Base-by-base conservation (phyloP, 495 filamentous ascomycete species). In the Lasiosphaeria miniovina region DNA sequence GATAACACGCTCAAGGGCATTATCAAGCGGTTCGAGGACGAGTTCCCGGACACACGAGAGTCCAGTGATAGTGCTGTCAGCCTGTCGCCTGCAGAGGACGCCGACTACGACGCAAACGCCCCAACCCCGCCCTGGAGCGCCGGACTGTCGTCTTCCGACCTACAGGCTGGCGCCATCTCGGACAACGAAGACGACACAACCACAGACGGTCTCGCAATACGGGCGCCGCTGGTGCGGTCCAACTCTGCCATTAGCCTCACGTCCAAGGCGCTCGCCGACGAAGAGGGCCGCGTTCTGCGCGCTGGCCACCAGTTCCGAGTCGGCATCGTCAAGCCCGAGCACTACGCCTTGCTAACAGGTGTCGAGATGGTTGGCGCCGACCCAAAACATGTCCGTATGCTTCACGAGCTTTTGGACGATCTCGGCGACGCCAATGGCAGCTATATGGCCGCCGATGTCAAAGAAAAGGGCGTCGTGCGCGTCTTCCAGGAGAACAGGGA, bases 21-120 rank as follows among this genome's bases (percentile, higher is more conserved):
- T 76, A 96, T 98, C 68, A 84, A 89, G 67, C 90, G 94, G 17
- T 98, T 98, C 62, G 94, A 98, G 68, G 87, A 93, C 66, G 93
- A 96, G 73, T 98, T 91, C 66, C 94, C 94, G 10, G 94, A 98
- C 68, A 93, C 88, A 2, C 85, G 90, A 12, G 72, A 11, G 48
- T 63, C 6, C 33, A 54, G 53, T 4, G 62, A 67, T 48, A 66
- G 61, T 31, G 68, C 60, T 17, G 60, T 65, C 38, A 59, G 55
- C 9, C 48, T 66, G 2, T 65, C 68, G 3, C 53, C 68, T 1
- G 48, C 64, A 62, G 68, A 35, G 63, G 66, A 58, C 61, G 69
- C 32, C 62, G 66, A 57, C 61, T 68, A 32, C 9, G 63, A 67
- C 8, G 68, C 65, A 12, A 68, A 62, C 12, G 43, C 11, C 43